Base-by-base conservation (phyloP, 2,329 filamentous ascomycete species). In the Ophiostoma himal-ulmi region DNA sequence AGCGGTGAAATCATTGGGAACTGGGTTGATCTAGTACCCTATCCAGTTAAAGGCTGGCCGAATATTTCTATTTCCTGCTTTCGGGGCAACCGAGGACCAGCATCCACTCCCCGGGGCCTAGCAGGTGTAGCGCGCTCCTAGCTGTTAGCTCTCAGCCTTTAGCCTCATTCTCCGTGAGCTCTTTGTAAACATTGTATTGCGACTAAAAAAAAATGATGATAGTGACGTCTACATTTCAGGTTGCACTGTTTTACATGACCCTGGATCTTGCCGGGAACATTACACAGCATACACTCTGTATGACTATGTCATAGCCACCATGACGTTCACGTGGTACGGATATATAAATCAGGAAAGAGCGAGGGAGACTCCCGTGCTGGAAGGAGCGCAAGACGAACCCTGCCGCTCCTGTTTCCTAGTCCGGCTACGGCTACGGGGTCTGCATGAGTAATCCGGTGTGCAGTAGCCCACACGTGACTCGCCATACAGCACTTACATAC, bases 41-140 rank as follows among this genome's bases (percentile, higher is more conserved):
- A 62, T 62, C 13, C 11, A 30, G 57, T 62, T 34, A 62, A 6
- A 26, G 22, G 8, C 22, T 57, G 54, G 13, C 26, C 14, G 14
- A 20, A 4, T 17, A 34, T 34, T 62, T 62, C 57, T 22, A 62
- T 62, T 62, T 62, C 57, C 57, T 57, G 57, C 26, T 30, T 62
- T 62, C 57, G 57, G 57, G 57, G 57, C 57, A 62, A 26, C 57
- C 57, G 57, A 62, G 57, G 13, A 10, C 20, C 22, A 26, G 52
- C n/a, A 57, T 57, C 52, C 52, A 57, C 52, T 57, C 22, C 22
- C 52, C 52, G 52, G 22, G 52, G 52, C 52, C 52, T 57, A 57
- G 52, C 22, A 13, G 52, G 22, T 11, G 52, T 26, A 57, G 52
- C 22, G 52, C 52, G 22, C 52, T 26, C 48, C n/a, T 54, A 54